Conservation (phyloP, 805 yeast species). For the Saccharomycopsis schoenii region DNA sequence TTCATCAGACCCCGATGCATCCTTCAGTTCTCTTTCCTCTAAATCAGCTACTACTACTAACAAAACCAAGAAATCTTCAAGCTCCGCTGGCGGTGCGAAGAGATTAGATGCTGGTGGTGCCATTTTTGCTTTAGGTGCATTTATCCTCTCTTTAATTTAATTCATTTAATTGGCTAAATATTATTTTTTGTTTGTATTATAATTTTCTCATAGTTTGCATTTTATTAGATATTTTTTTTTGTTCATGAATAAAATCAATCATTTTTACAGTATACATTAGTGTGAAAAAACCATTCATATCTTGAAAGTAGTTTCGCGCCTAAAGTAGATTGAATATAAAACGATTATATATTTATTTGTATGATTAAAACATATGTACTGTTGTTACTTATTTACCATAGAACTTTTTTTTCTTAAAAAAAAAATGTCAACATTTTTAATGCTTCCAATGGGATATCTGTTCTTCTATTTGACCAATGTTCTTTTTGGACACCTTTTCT, state of each 20-base stretch:
- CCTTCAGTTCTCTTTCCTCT: not conserved
- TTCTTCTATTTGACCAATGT: conserved; percentile 8
- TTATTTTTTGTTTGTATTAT: not conserved
- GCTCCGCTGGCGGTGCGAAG: not conserved
- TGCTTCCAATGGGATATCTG: conserved; percentile 6
- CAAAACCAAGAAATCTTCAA: not conserved
- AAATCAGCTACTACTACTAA: not conserved
- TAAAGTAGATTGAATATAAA: not conserved
- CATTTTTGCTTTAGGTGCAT: not conserved
- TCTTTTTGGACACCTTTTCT: conserved; percentile 7
- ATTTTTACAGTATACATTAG: too few species aligned
- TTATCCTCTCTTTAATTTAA: not conserved
- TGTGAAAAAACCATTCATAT: too few species aligned
- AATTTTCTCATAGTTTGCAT: not conserved
- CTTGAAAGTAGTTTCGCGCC: too few species aligned
- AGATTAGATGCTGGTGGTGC: not conserved
- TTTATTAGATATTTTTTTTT: not conserved
- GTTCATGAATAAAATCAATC: not conserved
- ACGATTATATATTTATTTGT: not conserved
- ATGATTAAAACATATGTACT: not conserved
- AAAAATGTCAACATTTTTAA: not conserved
- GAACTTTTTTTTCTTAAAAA: too few species aligned
- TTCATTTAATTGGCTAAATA: not conserved
- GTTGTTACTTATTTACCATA: not conserved
- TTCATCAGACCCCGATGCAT: not conserved